These are phyloP conservation scores for Arabidopsis lyrata DNA, from an alignment of 441 rosid genomes.

Conservation along the genomic window DNA sequence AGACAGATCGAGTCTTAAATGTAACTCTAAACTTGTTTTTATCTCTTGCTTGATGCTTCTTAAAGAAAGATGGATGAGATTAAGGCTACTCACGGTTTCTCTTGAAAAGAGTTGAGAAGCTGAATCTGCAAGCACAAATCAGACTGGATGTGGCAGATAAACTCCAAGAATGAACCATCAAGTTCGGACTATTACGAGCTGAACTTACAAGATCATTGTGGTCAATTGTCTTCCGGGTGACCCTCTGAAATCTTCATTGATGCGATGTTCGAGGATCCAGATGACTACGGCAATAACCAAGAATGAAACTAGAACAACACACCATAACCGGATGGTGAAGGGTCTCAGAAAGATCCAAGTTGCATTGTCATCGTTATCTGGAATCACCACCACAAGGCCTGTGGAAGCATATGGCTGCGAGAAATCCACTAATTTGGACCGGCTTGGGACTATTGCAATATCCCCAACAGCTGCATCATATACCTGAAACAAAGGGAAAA, in stretches of 20 bases:
- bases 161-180: constrained; percentile 6
- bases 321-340: constrained; percentile 72
- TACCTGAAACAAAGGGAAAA: constrained; percentile 53
- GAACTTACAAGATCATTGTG: constrained; percentile 68
- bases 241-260: constrained; percentile 81
- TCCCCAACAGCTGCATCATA: constrained; percentile 93
- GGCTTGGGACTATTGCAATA: constrained; percentile 73
- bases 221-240: constrained; percentile 70
- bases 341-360: constrained; percentile 85
- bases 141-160: constrained; percentile 13
- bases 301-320: constrained; percentile 66
- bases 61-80: constrained; percentile 31
- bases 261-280: constrained; percentile 87
- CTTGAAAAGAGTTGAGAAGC: constrained; percentile 83
- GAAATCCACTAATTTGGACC: constrained; percentile 78
- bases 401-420: constrained; percentile 82
- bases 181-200: constrained; percentile 21
- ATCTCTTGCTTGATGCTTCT: constrained; percentile 1
- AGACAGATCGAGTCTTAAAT: constrained; percentile 24
- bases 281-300: constrained; percentile 73
- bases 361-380: constrained; percentile 48
- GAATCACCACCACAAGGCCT: constrained; percentile 90
- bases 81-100: constrained; percentile 64
- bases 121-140: constrained; percentile 64
- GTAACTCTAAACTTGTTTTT: constrained; percentile 1